phyloP scores from a whole-genome alignment of 352 stramenopile genomes.

The Globisporangium cederbergense region DNA sequence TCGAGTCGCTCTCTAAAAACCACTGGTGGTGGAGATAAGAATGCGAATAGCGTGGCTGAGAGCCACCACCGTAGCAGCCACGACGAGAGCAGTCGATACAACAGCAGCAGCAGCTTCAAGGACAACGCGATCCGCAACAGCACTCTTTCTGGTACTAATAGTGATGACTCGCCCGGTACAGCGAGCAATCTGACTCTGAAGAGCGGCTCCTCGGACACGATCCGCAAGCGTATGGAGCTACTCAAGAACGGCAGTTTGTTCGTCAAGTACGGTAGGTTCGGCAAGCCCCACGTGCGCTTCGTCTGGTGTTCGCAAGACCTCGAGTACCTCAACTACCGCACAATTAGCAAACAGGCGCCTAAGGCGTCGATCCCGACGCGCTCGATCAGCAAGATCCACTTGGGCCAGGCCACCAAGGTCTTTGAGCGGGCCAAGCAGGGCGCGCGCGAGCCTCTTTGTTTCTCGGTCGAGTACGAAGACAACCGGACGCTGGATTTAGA shows the following conservation, averaged over 20 bases:
- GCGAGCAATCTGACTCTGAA: constrained; percentile 10
- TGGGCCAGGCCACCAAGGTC: constrained; percentile 54
- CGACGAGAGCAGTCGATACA: constrained; percentile 1
- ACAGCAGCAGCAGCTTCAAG: constrained; percentile 6
- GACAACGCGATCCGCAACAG: constrained; percentile 8
- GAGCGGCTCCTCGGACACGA: constrained; percentile 52
- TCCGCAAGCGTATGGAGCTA: constrained; percentile 66
- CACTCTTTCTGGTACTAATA: constrained; percentile 1
- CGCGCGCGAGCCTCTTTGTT: constrained; percentile 51
- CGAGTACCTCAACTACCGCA: constrained; percentile 72
- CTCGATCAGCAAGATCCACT: constrained; percentile 32
- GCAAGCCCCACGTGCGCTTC: constrained; percentile 75
- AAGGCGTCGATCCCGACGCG: constrained; percentile 67
- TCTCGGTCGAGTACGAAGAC: constrained; percentile 79
- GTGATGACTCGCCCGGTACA: not conserved
- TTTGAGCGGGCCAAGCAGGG: constrained; percentile 63
- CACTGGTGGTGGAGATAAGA: not conserved
- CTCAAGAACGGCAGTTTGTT: constrained; percentile 72
- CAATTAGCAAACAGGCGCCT: constrained; percentile 35
- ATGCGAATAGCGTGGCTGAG: not conserved
- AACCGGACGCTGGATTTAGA: constrained; percentile 69
- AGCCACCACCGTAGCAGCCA: constrained; percentile 8
- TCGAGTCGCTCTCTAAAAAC: not conserved
- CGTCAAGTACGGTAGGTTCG: constrained; percentile 74
- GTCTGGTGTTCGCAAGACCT: constrained; percentile 76